Conservation (phyloP, 1,284 basidiomycete species). For the Termitomyces sp. region DNA sequence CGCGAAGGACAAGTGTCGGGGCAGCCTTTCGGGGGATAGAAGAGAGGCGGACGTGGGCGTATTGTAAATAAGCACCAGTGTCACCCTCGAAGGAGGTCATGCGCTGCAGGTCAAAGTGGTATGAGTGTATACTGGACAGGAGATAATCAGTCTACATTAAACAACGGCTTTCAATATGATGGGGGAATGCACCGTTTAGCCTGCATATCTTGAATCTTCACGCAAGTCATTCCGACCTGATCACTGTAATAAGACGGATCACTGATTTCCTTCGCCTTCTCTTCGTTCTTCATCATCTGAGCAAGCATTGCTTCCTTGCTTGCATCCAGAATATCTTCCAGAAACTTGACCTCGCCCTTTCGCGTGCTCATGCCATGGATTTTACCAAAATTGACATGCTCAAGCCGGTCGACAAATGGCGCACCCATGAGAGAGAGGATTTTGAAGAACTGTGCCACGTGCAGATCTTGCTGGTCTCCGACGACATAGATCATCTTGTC, state of each 20-base stretch:
- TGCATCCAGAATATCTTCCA: constrained; percentile 90
- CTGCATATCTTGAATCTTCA: constrained; percentile 98
- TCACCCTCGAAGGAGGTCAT: constrained; percentile 97
- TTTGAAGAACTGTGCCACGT: constrained; percentile 93
- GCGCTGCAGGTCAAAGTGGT: constrained; percentile 90
- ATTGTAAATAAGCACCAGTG: constrained; percentile 93
- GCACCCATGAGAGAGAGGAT: constrained; percentile 87
- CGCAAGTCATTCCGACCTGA: constrained; percentile 91
- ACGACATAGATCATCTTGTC: constrained; percentile 99
- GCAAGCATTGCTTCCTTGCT: constrained; percentile 91
- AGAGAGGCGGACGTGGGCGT: constrained; percentile 91
- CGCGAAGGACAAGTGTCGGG: constrained; percentile 72
- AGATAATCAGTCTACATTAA: background rate
- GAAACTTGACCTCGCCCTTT: constrained; percentile 93
- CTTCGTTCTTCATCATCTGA: constrained; percentile 93
- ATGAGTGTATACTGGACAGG: constrained; percentile 82
- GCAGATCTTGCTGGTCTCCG: constrained; percentile 91
- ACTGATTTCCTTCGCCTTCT: constrained; percentile 85
- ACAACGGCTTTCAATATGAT: background rate
- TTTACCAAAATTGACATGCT: constrained; percentile 90
- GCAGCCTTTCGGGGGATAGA: constrained; percentile 94
- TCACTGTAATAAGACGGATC: constrained; percentile 79
- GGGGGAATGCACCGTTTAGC: constrained; percentile 68
- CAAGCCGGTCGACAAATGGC: constrained; percentile 76
- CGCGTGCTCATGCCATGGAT: constrained; percentile 98